Evolutionary conservation across 2,329 filamentous ascomycete species (phyloP).

Genomic region (Phialocephala sp.): DNA sequence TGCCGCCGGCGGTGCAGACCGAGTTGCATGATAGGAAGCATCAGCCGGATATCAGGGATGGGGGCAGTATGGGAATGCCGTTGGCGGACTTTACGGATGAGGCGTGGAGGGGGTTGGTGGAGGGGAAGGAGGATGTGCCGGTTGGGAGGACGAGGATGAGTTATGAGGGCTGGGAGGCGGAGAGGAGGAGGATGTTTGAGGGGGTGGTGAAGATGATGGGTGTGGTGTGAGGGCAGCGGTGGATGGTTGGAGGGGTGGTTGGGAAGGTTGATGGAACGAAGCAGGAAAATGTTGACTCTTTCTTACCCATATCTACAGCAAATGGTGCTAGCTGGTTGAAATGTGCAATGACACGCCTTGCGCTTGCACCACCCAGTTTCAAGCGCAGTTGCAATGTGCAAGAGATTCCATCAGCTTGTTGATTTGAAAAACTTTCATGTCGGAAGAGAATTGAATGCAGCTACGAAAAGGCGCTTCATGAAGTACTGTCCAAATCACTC

Average conservation of each 20-base stretch:
- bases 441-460: no score
- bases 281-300: background rate
- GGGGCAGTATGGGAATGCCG: slow-evolving; percentile 55
- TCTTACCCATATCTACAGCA: background rate
- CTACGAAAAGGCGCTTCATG: no score
- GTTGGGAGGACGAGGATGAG: slow-evolving; percentile 26
- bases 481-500: no score
- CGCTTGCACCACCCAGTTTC: no score
- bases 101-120: slow-evolving; percentile 33
- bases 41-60: slow-evolving; percentile 48
- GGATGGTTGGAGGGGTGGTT: background rate
- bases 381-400: no score
- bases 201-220: slow-evolving; percentile 19
- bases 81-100: slow-evolving; percentile 50
- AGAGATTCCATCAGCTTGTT: no score
- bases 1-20: slow-evolving; percentile 45
- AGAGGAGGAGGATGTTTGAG: slow-evolving; percentile 20
- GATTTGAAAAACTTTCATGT: no score
- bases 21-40: slow-evolving; percentile 51
- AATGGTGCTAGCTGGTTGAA: no score
- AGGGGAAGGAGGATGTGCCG: slow-evolving; percentile 31
- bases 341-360: no score
- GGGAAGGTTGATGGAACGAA: background rate
- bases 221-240: no score
- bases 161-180: slow-evolving; percentile 24